Evolutionary conservation across 371 early-diverging fungal genomes (phyloP), one percentile per base, ranked within the genome.

Genomic region (Saksenaea oblongispora): DNA sequence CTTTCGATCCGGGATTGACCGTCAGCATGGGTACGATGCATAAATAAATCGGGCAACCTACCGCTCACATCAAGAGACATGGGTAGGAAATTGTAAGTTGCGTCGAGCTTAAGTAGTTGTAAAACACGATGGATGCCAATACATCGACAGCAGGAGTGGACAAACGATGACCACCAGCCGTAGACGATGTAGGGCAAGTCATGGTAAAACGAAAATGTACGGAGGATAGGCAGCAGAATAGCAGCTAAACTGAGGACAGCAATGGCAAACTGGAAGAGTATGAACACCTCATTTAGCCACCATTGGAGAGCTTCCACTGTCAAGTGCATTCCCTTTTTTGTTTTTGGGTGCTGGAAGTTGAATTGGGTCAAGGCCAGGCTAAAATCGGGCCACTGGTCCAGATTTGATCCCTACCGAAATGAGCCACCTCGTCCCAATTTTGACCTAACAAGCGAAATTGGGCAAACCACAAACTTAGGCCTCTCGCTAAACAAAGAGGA

Each of bases 251-350:
- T 63, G 4, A 65, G 41, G 24, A 63, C 22, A 36, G 66, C 61
- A 14, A 62, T 58, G 37, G 61, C 15, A 15, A 72, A 34, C 51
- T 72, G 72, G 47, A 65, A 61, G 34, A 58, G 58, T 28, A 13
- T 22, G 31, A 63, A 54, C 26, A 58, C 28, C 2, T 67, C 65
- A 34, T 54, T 42, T n/a, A 72, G 41, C 37, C 60, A 61, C 34
- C 54, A 18, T 59, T 72, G 72, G 59, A 72, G 26, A 18, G 54
- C 28, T 56, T 65, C 66, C 44, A 69, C 58, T 11, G 68, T 63
- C 57, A 59, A 55, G 41, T 47, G 63, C 9, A 56, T 56, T 35
- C 41, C 56, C 39, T 18, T n/a, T 24, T 10, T 51, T 61, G n/a
- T n/a, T n/a, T n/a, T n/a, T n/a, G n/a, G n/a, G n/a, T 31, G 31